Base-by-base conservation (phyloP, 805 yeast genomes). In the Lipomyces yamadae region DNA sequence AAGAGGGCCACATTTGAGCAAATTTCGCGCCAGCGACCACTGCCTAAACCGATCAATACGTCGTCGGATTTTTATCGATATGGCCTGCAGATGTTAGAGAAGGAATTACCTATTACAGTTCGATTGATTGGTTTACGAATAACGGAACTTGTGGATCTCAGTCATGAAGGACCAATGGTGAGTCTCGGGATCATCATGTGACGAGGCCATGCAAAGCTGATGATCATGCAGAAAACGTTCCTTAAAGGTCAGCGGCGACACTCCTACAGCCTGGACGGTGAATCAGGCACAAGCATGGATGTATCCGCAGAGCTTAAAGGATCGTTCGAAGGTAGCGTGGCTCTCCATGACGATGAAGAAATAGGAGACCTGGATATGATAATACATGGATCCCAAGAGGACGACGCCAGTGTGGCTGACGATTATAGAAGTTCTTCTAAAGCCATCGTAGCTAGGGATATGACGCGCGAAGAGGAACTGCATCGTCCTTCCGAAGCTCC, bases 101-200 rank as follows among this genome's bases (percentile, higher is more conserved):
- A 65, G 33, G 74, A 68, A 50, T 33, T 70, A 62, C 75, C 74
- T 18, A n/a, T 73, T 5, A 56, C 56, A 10, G 61, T 71, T 6
- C 66, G 75, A n/a, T 59, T 73, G 48, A 64, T 73, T 32, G 75
- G 75, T 6, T 55, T 73, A 18, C 55, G 72, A 57, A 18, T 69
- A 29, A 69, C 70, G 4, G 69, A 67, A n/a, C 48, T 72, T 39
- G 71, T 61, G 11, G 66, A 64, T 48, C 32, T 64, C n/a, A 60
- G 48, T 37, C 58, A 61, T 8, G 72, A 64, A 48, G 70, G 68
- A 4, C 71, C 67, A 13, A 37, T 70, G 70, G 68, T 63, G 58
- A 11, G 63, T 33, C 48, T 15, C n/a, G 24, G 48, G 8, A 1
- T 6, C 24, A 62, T 15, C 35, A 5, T 13, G 45, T 29, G 3